Percentiles rank a stretch among this genome's conserved stretches.
Evolutionary conservation across 1,139 yeast species (phyloP).

Genomic region (Lodderomyces pseudojiufengensis): DNA sequence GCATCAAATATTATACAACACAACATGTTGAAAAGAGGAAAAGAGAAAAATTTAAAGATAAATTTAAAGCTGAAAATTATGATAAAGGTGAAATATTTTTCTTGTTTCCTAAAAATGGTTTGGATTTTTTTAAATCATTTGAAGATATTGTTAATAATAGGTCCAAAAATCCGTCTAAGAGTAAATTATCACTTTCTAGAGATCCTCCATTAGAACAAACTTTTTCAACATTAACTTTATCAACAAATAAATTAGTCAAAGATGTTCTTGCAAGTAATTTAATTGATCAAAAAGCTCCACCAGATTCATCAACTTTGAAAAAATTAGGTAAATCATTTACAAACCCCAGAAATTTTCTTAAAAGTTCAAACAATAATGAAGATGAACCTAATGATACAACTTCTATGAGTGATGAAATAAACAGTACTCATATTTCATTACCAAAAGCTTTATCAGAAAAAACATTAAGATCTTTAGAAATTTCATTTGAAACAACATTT

Average conservation of each 20-base stretch:
- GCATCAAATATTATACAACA: constrained; percentile 19
- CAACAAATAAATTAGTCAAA: constrained; percentile 14
- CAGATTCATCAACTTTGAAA: constrained; percentile 15
- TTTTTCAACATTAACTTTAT: constrained; percentile 15
- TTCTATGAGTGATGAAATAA: constrained; percentile 1
- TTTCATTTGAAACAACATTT: constrained; percentile 32
- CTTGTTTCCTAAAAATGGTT: constrained; percentile 52
- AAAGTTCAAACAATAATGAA: background rate
- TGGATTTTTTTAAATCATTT: constrained; percentile 24
- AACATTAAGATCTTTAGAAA: constrained; percentile 30
- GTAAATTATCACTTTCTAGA: background rate
- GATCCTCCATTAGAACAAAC: constrained; percentile 5
- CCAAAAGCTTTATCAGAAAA: constrained; percentile 31
- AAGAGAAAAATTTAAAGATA: constrained; percentile 10
- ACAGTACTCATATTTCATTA: constrained; percentile 16
- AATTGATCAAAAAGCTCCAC: constrained; percentile 1
- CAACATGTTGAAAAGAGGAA: constrained; percentile 6
- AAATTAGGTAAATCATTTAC: constrained; percentile 19
- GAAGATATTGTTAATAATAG: constrained; percentile 18
- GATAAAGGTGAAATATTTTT: constrained; percentile 58
- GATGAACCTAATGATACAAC: background rate
- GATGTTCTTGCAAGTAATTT: constrained; percentile 9
- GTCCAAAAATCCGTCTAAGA: background rate
- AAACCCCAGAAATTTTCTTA: constrained; percentile 19
- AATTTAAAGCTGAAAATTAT: constrained; percentile 6